Base-by-base conservation (phyloP, 257 asterid species). In the Knoxia roxburghii region DNA sequence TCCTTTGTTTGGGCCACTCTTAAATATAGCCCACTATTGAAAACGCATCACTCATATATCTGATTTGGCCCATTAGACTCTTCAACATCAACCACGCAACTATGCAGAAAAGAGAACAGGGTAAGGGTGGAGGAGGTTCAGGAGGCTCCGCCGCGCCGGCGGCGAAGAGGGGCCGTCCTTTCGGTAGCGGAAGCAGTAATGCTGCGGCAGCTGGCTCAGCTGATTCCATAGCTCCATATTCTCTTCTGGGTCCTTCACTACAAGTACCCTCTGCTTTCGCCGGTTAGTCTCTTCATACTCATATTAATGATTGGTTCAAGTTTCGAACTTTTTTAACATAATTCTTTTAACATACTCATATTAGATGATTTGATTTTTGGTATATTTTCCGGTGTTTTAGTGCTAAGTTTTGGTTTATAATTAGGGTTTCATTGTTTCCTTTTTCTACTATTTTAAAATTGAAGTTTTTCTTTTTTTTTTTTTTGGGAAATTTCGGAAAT, bases 191-290 rank as follows among this genome's bases (percentile, higher is more conserved):
- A 59, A 74, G 65, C 71, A 76, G 75, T 75, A 79, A 78, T 52
- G 82, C 91, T 6, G 64, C 85, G 0, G 78, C 82, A 1, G 80
- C 80, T 23, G 77, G 75, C 8, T 75, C 81, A 15, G 88, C 85
- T 20, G 97, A 92, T 57, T 64, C 91, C 39, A 77, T 71, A 27
- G 89, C 97, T 48, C 94, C 98, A 8, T 73, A 90, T 30, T 75
- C 89, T 55, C 90, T 92, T 43, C 89, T 92, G 67, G 98, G 98
- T 13, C 97, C 98, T 14, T 92, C 98, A 32, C 86, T 92, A 7
- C 96, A 89, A 68, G 95, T 89, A 40, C 95, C 86, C 76, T 86
- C 98, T 48, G 91, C 95, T 46, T 87, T 92, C 68, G 96, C 98
- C 46, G 98, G 98, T 89, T 75, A 73, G 37, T 76, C 52, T 60